These are phyloP conservation scores for Medicago lupulina DNA, from an alignment of 306 rosid genomes.

Conservation along the genomic window DNA sequence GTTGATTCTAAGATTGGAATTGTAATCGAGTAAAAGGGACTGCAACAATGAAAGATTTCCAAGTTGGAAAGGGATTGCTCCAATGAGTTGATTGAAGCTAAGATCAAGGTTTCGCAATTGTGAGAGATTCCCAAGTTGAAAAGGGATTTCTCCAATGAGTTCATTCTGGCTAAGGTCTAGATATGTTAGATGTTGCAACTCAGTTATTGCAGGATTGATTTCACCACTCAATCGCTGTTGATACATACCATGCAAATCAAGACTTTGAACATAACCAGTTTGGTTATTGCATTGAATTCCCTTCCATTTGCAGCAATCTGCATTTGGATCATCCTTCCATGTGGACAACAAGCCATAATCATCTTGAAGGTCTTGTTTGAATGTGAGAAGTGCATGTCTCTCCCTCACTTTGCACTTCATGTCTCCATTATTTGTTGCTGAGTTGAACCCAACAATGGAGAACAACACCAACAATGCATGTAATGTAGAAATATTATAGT, in stretches of 20 bases:
- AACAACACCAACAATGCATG: not conserved
- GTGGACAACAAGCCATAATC: not conserved
- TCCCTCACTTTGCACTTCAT: not conserved
- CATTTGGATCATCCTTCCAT: constrained; percentile 11
- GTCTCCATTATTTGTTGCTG: not conserved
- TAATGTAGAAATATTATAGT: too few relatives aligned
- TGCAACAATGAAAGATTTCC: constrained; percentile 18
- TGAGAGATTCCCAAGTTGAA: constrained; percentile 2
- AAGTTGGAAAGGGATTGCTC: too few relatives aligned
- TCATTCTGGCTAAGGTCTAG: too few relatives aligned
- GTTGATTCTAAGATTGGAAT: not conserved
- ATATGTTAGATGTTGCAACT: too few relatives aligned
- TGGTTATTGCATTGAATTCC: constrained; percentile 15
- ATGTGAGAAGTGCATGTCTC: constrained; percentile 3
- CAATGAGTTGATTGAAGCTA: too few relatives aligned
- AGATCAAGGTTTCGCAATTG: constrained; percentile 1
- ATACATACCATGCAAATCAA: too few relatives aligned
- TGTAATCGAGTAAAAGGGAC: not conserved
- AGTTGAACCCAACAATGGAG: not conserved
- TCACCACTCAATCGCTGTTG: too few relatives aligned
- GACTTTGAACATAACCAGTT: constrained; percentile 20
- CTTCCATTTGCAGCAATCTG: constrained; percentile 6
- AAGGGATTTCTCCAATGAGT: not conserved
- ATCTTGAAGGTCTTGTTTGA: constrained; percentile 26
- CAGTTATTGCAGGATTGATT: too few relatives aligned